Evolutionary conservation across 2,329 filamentous ascomycete species (phyloP), one percentile per base, ranked within the genome.

Genomic region (Immersiporthe knoxdaviesiana): DNA sequence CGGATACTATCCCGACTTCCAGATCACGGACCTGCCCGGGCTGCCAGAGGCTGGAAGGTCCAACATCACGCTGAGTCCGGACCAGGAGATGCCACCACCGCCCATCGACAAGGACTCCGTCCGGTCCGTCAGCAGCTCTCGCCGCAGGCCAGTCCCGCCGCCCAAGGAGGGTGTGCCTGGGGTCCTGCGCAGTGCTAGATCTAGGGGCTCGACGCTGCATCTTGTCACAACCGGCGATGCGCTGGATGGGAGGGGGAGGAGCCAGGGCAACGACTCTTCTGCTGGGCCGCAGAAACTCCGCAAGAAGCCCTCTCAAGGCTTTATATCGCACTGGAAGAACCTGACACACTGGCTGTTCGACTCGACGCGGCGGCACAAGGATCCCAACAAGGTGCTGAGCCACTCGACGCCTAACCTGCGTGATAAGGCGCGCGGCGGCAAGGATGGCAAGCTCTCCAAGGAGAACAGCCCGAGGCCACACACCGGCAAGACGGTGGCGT

Each of bases 171-270:
- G 89, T 18, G 81, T 88, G 21, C 79, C 91, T 66, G 84, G 89
- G 73, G 81, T 88, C 14, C 78, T 91, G 68, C 84, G 89, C 73
- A 90, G 89, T 72, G 89, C 92, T 70, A 85, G 91, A 74, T 92
- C 92, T 73, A 86, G 93, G 70, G 92, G 92, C 58, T 97, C 94
- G 73, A 96, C 93, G 72, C 85, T 97, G 41, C 93, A 97, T 76
- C 87, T 97, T 5, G 93, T 97, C 52, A 91, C 92, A 12, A 89
- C 88, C 0, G 83, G 84, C 8, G 86, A 88, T 24, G 83, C 82
- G 1, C 72, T 88, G 21, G 79, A 78, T 27, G 72, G 78, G n/a
- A 78, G 77, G 66, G 72, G 73, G 37, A 74, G 75, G 35, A 72
- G 70, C 54, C 70, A 72, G 73, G 74, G 77, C 67, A 74, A 76